Conservation (phyloP, 352 stramenopile species). For the Albugo laibachii region DNA sequence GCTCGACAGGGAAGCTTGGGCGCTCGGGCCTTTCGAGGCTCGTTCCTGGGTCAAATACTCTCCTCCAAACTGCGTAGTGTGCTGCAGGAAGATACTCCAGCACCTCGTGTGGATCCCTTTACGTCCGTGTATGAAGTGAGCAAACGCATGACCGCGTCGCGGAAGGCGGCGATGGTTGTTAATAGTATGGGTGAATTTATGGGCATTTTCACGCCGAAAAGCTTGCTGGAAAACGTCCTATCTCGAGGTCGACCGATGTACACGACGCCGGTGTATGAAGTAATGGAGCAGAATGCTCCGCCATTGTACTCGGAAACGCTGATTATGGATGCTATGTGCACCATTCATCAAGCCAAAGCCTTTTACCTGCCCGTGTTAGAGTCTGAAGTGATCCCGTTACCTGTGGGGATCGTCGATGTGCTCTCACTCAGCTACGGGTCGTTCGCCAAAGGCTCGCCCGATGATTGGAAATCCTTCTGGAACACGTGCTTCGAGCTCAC, state of each 20-base stretch:
- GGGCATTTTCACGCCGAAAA: constrained; percentile 94
- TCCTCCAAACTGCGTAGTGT: constrained; percentile 73
- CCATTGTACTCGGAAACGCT: constrained; percentile 43
- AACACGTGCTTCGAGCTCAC: constrained; percentile 69
- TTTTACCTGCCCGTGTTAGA: constrained; percentile 69
- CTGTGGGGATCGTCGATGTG: constrained; percentile 72
- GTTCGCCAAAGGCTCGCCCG: constrained; percentile 73
- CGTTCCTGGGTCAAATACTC: constrained; percentile 79
- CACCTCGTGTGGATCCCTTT: constrained; percentile 51
- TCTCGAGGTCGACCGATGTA: constrained; percentile 83
- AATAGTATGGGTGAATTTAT: constrained; percentile 85
- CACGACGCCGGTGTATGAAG: constrained; percentile 81
- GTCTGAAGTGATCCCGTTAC: constrained; percentile 34
- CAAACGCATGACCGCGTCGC: constrained; percentile 80
- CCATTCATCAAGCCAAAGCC: constrained; percentile 77
- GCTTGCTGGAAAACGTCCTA: constrained; percentile 92
- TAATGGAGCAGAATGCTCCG: constrained; percentile 71
- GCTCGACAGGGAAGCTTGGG: constrained; percentile 3
- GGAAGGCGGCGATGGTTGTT: constrained; percentile 89
- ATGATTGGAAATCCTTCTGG: constrained; percentile 81
- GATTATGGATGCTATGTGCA: constrained; percentile 75
- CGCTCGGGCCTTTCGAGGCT: too few species aligned
- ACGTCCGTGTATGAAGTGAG: constrained; percentile 87
- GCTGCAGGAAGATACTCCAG: constrained; percentile 59
- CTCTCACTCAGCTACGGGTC: constrained; percentile 75